Evolutionary conservation across 2,329 filamentous ascomycete species (phyloP).

Genomic region (Alternaria metachromatica): DNA sequence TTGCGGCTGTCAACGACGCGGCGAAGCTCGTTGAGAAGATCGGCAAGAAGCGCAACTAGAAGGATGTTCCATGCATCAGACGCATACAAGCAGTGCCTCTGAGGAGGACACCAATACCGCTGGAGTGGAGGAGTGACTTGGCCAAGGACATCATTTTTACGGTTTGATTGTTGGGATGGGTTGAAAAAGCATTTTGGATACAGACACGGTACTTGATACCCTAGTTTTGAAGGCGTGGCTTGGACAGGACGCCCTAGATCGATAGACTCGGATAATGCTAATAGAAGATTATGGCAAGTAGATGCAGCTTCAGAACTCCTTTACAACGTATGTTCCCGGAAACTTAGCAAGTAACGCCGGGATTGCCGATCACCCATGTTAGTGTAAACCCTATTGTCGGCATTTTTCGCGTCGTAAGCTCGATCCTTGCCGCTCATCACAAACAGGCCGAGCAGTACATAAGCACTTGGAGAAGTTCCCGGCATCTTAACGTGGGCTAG

Average conservation of each 20-base stretch:
- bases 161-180: neutral
- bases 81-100: neutral
- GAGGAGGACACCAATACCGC: neutral
- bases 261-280: constrained; percentile 2
- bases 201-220: neutral
- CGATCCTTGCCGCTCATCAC: neutral
- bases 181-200: neutral
- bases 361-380: neutral
- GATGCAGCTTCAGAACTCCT: neutral
- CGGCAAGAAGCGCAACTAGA: constrained; percentile 39
- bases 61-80: constrained; percentile 3
- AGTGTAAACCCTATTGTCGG: neutral
- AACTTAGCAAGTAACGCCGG: neutral
- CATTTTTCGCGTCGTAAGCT: neutral
- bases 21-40: constrained; percentile 41
- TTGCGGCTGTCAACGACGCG: constrained; percentile 44
- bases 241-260: neutral
- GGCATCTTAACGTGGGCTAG: neutral
- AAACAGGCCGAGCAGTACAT: neutral
- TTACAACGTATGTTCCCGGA: neutral
- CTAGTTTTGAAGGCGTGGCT: constrained; percentile 3
- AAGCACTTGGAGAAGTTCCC: neutral
- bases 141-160: neutral
- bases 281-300: constrained; percentile 2
- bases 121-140: neutral